Conservation (phyloP, 768 basidiomycete species). For the Phanerochaete carnosa region DNA sequence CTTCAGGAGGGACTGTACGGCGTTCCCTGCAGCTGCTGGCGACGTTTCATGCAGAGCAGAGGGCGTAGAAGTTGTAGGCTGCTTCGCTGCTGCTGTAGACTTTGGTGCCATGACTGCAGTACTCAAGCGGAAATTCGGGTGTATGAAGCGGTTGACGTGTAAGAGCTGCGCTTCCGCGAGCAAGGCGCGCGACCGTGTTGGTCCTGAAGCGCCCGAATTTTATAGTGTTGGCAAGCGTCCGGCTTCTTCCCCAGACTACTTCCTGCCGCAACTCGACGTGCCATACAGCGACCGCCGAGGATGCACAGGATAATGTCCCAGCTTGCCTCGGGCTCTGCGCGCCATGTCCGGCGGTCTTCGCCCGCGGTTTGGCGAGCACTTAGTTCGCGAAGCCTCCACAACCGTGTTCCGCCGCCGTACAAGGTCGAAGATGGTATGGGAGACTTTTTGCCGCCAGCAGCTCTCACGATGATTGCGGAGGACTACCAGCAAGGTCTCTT, state of each 20-base stretch:
- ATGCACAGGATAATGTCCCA: slow-evolving; percentile 8
- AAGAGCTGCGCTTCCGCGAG: not conserved
- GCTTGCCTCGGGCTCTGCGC: not conserved
- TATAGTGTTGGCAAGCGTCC: slow-evolving; percentile 10
- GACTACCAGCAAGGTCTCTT: slow-evolving; percentile 89
- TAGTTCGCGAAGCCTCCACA: slow-evolving; percentile 41
- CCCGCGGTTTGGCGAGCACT: not conserved
- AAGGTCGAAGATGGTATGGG: slow-evolving; percentile 69
- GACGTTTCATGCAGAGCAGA: not conserved
- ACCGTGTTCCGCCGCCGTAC: slow-evolving; percentile 58
- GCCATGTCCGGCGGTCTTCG: not conserved
- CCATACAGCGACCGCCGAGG: not conserved
- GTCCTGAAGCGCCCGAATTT: slow-evolving; percentile 13
- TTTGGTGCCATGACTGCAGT: slow-evolving; percentile 35
- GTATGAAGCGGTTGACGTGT: slow-evolving; percentile 2
- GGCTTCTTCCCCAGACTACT: not conserved
- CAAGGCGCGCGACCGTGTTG: slow-evolving; percentile 9
- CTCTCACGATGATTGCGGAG: slow-evolving; percentile 65
- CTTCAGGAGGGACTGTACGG: slow-evolving; percentile 61
- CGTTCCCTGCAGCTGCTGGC: slow-evolving; percentile 16
- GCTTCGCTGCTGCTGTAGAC: slow-evolving; percentile 20
- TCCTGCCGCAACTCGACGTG: not conserved
- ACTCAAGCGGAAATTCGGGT: not conserved
- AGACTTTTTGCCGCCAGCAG: slow-evolving; percentile 71
- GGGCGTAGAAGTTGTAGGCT: slow-evolving; percentile 18